Evolutionary conservation across 768 basidiomycete species (phyloP), one percentile per base, ranked within the genome.

Genomic region (Auricularia sp.): DNA sequence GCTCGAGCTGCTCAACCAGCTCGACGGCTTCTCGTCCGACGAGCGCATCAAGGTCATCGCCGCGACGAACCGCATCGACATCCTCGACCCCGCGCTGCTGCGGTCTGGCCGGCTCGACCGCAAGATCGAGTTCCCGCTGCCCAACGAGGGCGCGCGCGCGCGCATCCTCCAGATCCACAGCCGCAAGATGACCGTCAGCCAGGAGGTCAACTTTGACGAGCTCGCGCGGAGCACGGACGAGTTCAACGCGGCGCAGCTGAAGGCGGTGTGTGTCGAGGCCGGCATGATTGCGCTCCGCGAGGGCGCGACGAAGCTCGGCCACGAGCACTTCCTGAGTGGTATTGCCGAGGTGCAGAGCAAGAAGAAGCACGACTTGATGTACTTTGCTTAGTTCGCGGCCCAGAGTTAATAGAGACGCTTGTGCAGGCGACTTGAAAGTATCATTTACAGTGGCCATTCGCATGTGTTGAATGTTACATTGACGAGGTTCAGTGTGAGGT

Each of bases 41-140:
- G 92, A 94, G 65, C 85, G 95, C 68, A 99, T 99, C 80, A 99
- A 99, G 86, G 95, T 98, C 68, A 98, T 98, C 68, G 97, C 96
- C 16, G 97, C 97, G 0, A 98, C 97, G 45, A 99, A 99, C 77
- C 86, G 96, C 73, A 99, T 98, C 70, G 96, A 99, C 76, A 97
- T 97, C 65, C 87, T 99, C 54, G 96, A 99, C 73, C 96, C 96
- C 58, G 96, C 96, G 8, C 83, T 99, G n/a, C 88, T 99, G 61
- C 93, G 96, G 68, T 98, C 96, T 13, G 96, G 96, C 68, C 93
- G 96, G 75, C 82, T 99, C 54, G 96, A 99, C 75, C 85, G 96
- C 67, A 99, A 99, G 80, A 98, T 99, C 70, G 96, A 99, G 76
- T 99, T 98, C 79, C 95, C 96, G 11, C 79, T 98, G 51, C 97